Conservation (phyloP, 2,329 filamentous ascomycete species). For the Aspergillus brasiliensis region DNA sequence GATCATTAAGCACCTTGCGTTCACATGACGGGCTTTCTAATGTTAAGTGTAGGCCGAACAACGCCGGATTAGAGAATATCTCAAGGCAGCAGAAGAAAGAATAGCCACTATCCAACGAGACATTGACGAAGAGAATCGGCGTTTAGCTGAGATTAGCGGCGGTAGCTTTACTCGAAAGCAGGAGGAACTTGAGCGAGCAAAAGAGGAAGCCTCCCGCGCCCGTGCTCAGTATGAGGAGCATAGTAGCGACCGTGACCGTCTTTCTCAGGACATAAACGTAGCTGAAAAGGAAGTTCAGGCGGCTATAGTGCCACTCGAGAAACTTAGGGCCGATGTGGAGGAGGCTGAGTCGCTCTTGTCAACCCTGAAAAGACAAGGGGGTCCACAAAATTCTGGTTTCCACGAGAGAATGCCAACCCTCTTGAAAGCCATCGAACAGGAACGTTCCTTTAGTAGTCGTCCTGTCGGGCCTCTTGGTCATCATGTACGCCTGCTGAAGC, state of each 20-base stretch:
- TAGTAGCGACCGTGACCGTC: constrained; percentile 31
- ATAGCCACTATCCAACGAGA: constrained; percentile 47
- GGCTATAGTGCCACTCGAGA: constrained; percentile 27
- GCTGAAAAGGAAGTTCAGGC: constrained; percentile 37
- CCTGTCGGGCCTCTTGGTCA: constrained; percentile 84
- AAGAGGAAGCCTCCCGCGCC: constrained; percentile 52
- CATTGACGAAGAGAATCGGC: constrained; percentile 52
- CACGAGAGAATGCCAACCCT: constrained; percentile 64
- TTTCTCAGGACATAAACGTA: constrained; percentile 39
- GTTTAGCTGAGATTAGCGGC: constrained; percentile 69
- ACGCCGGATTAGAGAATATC: constrained; percentile 62
- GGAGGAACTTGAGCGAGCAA: constrained; percentile 61
- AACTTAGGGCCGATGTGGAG: constrained; percentile 58
- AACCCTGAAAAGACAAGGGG: constrained; percentile 58
- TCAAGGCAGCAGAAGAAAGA: constrained; percentile 55
- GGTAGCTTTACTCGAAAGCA: constrained; percentile 66
- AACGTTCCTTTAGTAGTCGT: constrained; percentile 66
- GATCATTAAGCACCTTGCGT: background rate
- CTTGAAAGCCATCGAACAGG: constrained; percentile 68
- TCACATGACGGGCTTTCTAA: constrained; percentile 15
- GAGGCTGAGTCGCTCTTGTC: constrained; percentile 55
- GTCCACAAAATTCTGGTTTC: constrained; percentile 66
- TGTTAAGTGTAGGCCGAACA: constrained; percentile 59
- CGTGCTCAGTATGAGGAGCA: constrained; percentile 47
- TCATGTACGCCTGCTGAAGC: constrained; percentile 73